Evolutionary conservation across 208 protist genomes (phyloP), one percentile per base, ranked within the genome.

Genomic region (Leptomonas pyrrhocoris): DNA sequence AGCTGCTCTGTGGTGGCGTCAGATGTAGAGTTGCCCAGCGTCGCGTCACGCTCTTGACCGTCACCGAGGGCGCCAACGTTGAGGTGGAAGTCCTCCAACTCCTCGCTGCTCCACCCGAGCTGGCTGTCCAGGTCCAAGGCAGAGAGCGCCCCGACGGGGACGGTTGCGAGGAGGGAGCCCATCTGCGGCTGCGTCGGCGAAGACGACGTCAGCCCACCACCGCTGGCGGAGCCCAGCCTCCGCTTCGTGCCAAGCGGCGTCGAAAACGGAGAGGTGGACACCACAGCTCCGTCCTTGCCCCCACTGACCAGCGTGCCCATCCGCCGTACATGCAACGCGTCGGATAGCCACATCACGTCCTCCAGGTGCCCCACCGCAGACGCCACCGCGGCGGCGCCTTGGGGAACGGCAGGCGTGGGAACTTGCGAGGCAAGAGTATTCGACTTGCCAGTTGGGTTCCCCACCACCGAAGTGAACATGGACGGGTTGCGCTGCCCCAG

Each of bases 261-360:
- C n/a, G 42, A 40, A 27, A 40, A 65, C 5, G 71, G 53, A 15
- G 63, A 49, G 6, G 12, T 15, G 16, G 46, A 2, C 7, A 28
- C 6, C 13, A 30, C 8, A 7, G 46, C 5, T 25, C 21, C 36
- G n/a, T 67, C 46, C 45, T 67, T 72, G 30, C 64, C 31, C 7
- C 57, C 45, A 49, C 34, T 66, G 19, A 72, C 50, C 8, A 77
- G 72, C 3, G 58, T 77, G 64, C 72, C 58, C 72, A 77, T 77
- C 18, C 45, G 72, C 15, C 72, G 72, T 19, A 77, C 58, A 34
- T 77, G 72, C 42, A 50, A 4, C 15, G 72, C 63, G 25, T 72
- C 54, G n/a, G 57, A 68, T n/a, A 77, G 36, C 58, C 48, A 56
- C 58, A 77, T 60, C 0, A 34, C 72, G 31, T 77, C 72, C 64